Evolutionary conservation across 139 green algal genomes (phyloP).

Genomic region (Micractinium conductrix): DNA sequence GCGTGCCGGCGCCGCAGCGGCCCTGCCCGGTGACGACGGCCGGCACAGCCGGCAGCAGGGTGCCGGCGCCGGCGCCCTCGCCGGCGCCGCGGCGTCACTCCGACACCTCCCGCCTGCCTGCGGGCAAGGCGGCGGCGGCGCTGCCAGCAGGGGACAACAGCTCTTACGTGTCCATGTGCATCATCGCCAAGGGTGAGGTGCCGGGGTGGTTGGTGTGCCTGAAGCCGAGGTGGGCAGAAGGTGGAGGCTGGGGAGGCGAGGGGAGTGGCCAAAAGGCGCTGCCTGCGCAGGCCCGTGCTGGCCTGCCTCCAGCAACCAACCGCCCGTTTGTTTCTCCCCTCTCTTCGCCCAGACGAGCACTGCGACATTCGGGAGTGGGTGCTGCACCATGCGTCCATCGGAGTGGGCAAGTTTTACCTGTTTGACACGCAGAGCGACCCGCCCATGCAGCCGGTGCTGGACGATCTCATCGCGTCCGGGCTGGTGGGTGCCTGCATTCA

Average conservation of each 20-base stretch:
- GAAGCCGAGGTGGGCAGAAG: no score
- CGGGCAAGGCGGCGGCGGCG: background rate
- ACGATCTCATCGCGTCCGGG: conserved; percentile 14
- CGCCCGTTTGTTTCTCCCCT: background rate
- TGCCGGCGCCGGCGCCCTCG: no score
- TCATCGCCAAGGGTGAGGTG: background rate
- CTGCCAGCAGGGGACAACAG: background rate
- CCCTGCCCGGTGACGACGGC: no score
- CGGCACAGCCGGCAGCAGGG: no score
- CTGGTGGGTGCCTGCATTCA: no score
- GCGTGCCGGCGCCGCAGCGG: no score
- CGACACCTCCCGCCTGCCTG: background rate
- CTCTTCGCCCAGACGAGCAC: conserved; percentile 31
- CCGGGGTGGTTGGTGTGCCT: no score
- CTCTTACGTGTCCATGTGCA: conserved; percentile 12
- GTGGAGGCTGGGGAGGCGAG: no score
- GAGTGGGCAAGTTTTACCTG: conserved; percentile 28
- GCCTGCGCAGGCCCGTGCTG: no score
- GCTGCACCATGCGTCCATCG: conserved; percentile 24
- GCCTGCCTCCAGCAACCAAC: no score
- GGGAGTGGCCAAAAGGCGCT: no score
- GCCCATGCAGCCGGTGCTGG: conserved; percentile 20
- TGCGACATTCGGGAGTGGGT: conserved; percentile 35
- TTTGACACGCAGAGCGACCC: conserved; percentile 11
- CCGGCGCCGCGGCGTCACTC: background rate